Evolutionary conservation across 306 rosid genomes (phyloP).

Genomic region (Bauhinia variegata): DNA sequence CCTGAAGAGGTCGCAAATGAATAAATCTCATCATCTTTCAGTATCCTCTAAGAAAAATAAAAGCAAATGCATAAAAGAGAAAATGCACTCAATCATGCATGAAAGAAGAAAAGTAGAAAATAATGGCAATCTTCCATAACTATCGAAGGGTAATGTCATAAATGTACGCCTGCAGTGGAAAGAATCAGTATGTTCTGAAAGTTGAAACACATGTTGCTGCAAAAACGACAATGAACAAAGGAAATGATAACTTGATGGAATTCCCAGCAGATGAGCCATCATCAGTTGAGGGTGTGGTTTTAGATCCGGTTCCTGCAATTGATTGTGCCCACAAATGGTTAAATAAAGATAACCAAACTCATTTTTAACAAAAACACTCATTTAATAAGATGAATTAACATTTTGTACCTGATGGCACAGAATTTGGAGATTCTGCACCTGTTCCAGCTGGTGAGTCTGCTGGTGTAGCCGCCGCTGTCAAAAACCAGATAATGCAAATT

Average conservation of each 20-base stretch:
- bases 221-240: slow-evolving; percentile 48
- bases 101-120: too few species aligned
- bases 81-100: neutral
- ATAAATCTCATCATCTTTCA: slow-evolving; percentile 5
- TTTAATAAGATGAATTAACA: slow-evolving; percentile 37
- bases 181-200: slow-evolving; percentile 42
- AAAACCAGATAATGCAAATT: slow-evolving; percentile 28
- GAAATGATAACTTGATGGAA: slow-evolving; percentile 52
- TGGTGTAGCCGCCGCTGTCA: slow-evolving; percentile 63
- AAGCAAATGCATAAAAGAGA: too few species aligned
- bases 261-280: slow-evolving; percentile 56
- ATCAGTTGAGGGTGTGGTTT: slow-evolving; percentile 55
- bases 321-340: slow-evolving; percentile 28
- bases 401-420: slow-evolving; percentile 60
- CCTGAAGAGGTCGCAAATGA: slow-evolving; percentile 32
- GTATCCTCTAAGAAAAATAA: too few species aligned
- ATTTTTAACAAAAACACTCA: slow-evolving; percentile 13
- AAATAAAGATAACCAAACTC: slow-evolving; percentile 7
- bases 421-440: slow-evolving; percentile 60
- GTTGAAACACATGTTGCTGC: slow-evolving; percentile 54
- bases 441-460: slow-evolving; percentile 59
- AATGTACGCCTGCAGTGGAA: slow-evolving; percentile 17
- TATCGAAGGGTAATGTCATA: slow-evolving; percentile 1
- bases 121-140: slow-evolving; percentile 17
- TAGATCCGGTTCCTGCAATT: slow-evolving; percentile 62